These are phyloP conservation scores for Hymenochaete sp. DNA, from an alignment of 1,284 basidiomycete species.

Conservation along the genomic window DNA sequence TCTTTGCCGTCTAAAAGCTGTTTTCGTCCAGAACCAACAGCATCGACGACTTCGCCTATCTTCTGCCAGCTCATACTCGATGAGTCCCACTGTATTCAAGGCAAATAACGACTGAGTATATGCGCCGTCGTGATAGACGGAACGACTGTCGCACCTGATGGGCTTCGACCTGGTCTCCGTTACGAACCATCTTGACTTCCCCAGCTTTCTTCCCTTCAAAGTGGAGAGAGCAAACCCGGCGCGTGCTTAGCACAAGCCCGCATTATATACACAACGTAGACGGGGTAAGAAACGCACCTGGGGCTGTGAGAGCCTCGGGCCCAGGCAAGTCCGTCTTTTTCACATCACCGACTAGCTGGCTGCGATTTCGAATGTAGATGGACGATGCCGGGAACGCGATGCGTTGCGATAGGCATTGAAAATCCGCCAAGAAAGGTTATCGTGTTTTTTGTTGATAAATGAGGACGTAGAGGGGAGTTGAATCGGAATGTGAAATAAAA, in stretches of 20 bases:
- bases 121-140: background rate
- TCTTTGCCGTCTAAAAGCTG: conserved; percentile 88
- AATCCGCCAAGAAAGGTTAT: background rate
- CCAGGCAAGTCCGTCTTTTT: conserved; percentile 86
- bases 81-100: conserved; percentile 63
- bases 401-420: no score
- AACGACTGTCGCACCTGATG: conserved; percentile 53
- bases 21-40: conserved; percentile 79
- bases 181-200: conserved; percentile 86
- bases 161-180: conserved; percentile 73
- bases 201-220: conserved; percentile 78
- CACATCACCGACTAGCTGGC: conserved; percentile 85
- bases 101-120: conserved; percentile 2
- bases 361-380: conserved; percentile 16
- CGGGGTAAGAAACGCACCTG: conserved; percentile 43
- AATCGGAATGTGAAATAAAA: no score
- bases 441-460: background rate
- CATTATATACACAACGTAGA: background rate
- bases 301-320: conserved; percentile 63
- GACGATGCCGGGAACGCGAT: background rate
- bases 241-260: no score
- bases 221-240: background rate
- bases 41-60: conserved; percentile 93
- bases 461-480: background rate
- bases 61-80: conserved; percentile 74